A percentile compares a stretch with the other conserved stretches of the same genome.
Evolutionary conservation across 192 early-diverging fungal species (phyloP).

Genomic region (Radiomyces spectabilis): DNA sequence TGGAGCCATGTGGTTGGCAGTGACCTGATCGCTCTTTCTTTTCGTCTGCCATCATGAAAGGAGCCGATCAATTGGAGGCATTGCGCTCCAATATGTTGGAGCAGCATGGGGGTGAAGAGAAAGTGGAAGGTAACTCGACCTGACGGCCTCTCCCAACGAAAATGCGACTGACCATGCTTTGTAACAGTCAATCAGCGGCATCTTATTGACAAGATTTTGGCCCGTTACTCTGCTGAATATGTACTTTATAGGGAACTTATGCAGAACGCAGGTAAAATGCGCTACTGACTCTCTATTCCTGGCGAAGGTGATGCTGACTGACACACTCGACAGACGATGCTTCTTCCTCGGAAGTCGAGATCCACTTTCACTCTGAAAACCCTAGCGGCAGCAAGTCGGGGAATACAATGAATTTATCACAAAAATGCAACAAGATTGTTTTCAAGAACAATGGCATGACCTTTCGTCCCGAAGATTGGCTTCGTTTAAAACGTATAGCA

Average conservation of each 20-base stretch:
- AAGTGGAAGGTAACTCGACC: constrained; percentile 43
- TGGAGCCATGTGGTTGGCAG: too few species aligned
- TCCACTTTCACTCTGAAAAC: constrained; percentile 46
- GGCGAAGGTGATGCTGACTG: too few species aligned
- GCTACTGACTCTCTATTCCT: neutral
- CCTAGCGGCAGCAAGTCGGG: too few species aligned
- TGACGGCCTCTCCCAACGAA: too few species aligned
- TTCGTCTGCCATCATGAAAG: too few species aligned
- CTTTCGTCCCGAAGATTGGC: constrained; percentile 79
- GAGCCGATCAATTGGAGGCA: constrained; percentile 6
- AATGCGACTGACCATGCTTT: neutral
- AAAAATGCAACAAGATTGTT: constrained; percentile 37
- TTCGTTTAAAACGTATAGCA: constrained; percentile 74
- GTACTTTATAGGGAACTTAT: constrained; percentile 78
- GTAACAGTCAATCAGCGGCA: constrained; percentile 77
- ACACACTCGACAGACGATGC: constrained; percentile 77
- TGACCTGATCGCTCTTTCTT: too few species aligned
- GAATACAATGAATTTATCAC: constrained; percentile 33
- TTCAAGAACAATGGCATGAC: constrained; percentile 83
- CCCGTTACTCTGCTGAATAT: constrained; percentile 79
- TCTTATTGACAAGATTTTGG: constrained; percentile 88
- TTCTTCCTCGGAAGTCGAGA: constrained; percentile 44
- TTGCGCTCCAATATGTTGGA: constrained; percentile 40
- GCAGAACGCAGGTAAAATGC: constrained; percentile 49
- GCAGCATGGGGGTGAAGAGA: constrained; percentile 50